phyloP scores from a whole-genome alignment of 176 grass and related monocot genomes.

The Oryza coarctata region DNA sequence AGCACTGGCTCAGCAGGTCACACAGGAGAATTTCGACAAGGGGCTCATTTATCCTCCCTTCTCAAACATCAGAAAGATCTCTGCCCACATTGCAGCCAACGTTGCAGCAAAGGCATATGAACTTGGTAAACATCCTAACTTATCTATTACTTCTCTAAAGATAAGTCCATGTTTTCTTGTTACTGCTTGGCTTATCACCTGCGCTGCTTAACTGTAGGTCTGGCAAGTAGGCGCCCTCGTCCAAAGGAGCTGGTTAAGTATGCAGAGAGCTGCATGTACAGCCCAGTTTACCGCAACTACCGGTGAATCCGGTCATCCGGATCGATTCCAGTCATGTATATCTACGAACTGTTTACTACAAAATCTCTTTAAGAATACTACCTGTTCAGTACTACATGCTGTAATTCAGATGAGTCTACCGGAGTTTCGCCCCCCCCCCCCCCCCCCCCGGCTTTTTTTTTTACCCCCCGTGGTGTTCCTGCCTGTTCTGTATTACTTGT shows the following conservation, averaged over 20 bases:
- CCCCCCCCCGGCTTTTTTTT: too few relatives aligned
- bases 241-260: slow-evolving; percentile 69
- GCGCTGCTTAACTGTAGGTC: slow-evolving; percentile 27
- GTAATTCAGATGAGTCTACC: background rate
- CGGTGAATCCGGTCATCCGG: slow-evolving; percentile 28
- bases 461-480: background rate
- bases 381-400: background rate
- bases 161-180: background rate
- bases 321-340: slow-evolving; percentile 16
- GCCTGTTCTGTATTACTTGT: background rate
- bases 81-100: slow-evolving; percentile 76
- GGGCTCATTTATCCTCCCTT: slow-evolving; percentile 84
- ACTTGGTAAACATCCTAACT: slow-evolving; percentile 50
- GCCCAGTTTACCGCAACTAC: slow-evolving; percentile 68
- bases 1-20: slow-evolving; percentile 79
- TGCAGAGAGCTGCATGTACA: slow-evolving; percentile 91
- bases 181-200: slow-evolving; percentile 15
- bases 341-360: background rate
- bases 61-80: slow-evolving; percentile 87
- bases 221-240: slow-evolving; percentile 64
- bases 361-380: background rate
- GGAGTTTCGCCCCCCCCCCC: background rate
- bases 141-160: background rate
- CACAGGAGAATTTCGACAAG: slow-evolving; percentile 62
- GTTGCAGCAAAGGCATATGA: slow-evolving; percentile 90